Conservation (phyloP, 495 filamentous ascomycete genomes). For the Neurospora hispaniola region DNA sequence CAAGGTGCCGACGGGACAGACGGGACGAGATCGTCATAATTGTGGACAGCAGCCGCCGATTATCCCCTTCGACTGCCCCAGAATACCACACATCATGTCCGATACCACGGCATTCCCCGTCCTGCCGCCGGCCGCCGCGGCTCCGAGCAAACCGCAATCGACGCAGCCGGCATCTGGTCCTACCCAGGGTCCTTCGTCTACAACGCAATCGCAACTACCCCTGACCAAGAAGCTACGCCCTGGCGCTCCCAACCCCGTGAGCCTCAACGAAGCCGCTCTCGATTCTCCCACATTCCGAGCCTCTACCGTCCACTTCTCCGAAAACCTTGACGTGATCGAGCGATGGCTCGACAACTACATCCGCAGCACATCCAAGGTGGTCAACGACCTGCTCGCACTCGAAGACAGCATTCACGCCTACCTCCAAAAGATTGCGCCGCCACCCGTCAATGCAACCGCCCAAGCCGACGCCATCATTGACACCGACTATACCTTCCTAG, state of each 20-base stretch:
- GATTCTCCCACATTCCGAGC: conserved; percentile 94
- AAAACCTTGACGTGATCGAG: conserved; percentile 86
- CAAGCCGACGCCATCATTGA: conserved; percentile 74
- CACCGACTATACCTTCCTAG: conserved; percentile 86
- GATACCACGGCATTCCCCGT: neutral
- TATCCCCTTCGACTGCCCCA: neutral
- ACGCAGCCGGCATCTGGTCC: neutral
- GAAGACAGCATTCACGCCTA: conserved; percentile 65
- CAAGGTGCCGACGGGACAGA: neutral
- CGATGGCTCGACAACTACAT: conserved; percentile 87
- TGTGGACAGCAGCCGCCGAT: neutral
- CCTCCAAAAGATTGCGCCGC: conserved; percentile 57
- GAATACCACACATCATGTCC: neutral
- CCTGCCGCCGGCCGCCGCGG: neutral
- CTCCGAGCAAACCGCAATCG: neutral
- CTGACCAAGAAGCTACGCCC: conserved; percentile 21
- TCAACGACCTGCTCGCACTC: conserved; percentile 57
- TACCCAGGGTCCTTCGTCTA: neutral
- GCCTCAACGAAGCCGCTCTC: conserved; percentile 85
- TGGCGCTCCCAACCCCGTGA: conserved; percentile 55
- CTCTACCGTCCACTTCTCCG: conserved; percentile 75
- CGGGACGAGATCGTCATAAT: neutral
- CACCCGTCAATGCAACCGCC: conserved; percentile 55
- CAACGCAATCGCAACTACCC: conserved; percentile 9
- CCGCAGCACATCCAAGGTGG: conserved; percentile 65